Percentiles rank a stretch among this genome's conserved stretches.
These are phyloP conservation scores for Trifolium fragiferum DNA, from an alignment of 306 rosid genomes.

Conservation along the genomic window DNA sequence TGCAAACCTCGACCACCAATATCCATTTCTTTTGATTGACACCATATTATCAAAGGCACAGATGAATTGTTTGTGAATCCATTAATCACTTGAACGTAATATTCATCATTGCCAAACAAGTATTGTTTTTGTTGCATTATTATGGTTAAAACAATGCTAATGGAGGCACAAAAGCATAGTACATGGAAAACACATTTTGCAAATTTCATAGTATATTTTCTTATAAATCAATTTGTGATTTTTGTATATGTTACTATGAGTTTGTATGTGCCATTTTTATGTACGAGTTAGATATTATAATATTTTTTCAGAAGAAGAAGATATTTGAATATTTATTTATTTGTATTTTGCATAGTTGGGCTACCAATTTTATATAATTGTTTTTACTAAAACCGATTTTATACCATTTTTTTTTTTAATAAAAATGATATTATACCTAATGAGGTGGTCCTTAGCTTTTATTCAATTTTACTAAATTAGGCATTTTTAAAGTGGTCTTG, in stretches of 20 bases:
- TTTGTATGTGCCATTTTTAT: neutral
- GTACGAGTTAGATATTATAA: neutral
- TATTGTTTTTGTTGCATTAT: constrained; percentile 33
- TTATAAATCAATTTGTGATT: no score
- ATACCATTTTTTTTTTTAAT: no score
- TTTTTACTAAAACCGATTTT: no score
- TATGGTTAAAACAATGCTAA: constrained; percentile 30
- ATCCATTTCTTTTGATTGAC: constrained; percentile 64
- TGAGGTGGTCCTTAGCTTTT: no score
- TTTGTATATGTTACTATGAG: neutral
- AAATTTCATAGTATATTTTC: constrained; percentile 19
- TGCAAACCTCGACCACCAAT: constrained; percentile 81
- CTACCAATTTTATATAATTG: no score
- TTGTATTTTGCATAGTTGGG: no score
- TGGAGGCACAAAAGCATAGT: constrained; percentile 12
- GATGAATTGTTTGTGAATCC: constrained; percentile 70
- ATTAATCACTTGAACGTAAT: constrained; percentile 61
- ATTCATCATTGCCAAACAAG: constrained; percentile 45
- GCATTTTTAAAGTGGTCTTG: no score
- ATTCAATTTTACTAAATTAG: no score
- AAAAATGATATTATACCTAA: no score
- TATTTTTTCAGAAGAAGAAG: no score
- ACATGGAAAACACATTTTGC: neutral
- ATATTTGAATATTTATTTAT: no score
- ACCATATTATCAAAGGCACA: constrained; percentile 81